Conservation (phyloP, 1,284 basidiomycete genomes). For the Agaricales sp. region DNA sequence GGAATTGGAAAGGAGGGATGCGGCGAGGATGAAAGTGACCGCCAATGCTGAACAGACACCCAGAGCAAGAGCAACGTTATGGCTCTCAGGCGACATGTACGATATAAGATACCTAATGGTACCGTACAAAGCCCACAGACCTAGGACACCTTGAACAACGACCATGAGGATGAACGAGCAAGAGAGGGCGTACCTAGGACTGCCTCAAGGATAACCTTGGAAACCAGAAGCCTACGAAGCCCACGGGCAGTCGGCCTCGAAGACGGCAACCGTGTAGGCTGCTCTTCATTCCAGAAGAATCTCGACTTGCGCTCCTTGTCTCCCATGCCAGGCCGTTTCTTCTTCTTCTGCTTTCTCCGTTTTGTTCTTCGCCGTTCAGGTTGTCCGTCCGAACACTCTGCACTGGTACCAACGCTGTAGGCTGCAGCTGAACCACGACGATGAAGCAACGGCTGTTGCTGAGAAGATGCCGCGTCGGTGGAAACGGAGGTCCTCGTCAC, state of each 20-base stretch:
- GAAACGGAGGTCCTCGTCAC: not conserved
- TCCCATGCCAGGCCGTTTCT: not conserved
- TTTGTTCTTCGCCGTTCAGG: not conserved
- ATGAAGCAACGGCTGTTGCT: not conserved
- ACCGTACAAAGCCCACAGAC: not conserved
- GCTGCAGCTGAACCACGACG: not conserved
- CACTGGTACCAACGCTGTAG: not conserved
- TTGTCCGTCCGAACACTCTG: not conserved
- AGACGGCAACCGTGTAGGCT: not conserved
- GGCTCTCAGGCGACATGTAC: not conserved
- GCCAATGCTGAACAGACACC: not conserved
- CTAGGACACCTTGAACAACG: not conserved
- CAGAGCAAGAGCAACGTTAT: not conserved
- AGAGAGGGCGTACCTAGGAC: not conserved
- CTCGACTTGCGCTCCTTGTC: not conserved
- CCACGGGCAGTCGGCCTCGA: not conserved
- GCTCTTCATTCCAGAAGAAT: not conserved
- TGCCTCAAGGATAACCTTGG: not conserved
- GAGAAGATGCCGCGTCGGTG: not conserved
- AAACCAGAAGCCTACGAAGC: not conserved
- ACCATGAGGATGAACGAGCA: not conserved
- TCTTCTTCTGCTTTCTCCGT: not conserved
- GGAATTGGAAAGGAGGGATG: not conserved
- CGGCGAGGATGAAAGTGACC: not conserved
- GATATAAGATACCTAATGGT: not conserved